Evolutionary conservation across 2,329 filamentous ascomycete genomes (phyloP).

Genomic region (Penicillium oxalicum): DNA sequence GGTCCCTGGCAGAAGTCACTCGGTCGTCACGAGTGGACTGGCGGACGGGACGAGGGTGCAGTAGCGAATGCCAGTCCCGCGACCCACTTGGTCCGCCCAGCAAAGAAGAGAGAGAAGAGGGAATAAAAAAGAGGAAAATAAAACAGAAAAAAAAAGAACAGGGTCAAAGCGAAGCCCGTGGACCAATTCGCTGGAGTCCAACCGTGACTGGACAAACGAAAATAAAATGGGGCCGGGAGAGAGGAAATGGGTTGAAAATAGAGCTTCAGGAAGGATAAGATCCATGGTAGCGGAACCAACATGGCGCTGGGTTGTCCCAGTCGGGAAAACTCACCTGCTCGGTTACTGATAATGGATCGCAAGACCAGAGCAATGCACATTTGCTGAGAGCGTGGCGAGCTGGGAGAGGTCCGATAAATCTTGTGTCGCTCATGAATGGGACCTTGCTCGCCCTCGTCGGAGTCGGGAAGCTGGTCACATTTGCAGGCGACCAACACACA

Average conservation of each 20-base stretch:
- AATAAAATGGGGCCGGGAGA: not conserved
- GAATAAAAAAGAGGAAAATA: too few species aligned
- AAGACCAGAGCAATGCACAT: conserved; percentile 71
- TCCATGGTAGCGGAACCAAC: too few species aligned
- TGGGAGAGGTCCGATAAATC: conserved; percentile 66
- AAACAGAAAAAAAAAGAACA: not conserved
- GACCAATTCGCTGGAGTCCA: not conserved
- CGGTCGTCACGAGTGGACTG: too few species aligned
- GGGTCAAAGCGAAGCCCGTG: conserved; percentile 15
- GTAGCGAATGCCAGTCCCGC: conserved; percentile 27
- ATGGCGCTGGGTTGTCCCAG: too few species aligned
- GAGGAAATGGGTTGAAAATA: not conserved
- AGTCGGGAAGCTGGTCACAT: conserved; percentile 69
- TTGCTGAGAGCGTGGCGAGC: conserved; percentile 65
- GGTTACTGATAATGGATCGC: conserved; percentile 60
- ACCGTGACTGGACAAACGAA: not conserved
- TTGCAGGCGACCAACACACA: conserved; percentile 82
- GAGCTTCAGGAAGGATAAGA: not conserved
- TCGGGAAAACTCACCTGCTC: conserved; percentile 56
- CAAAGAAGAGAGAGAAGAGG: too few species aligned
- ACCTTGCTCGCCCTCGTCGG: conserved; percentile 64
- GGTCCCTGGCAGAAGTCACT: conserved; percentile 2
- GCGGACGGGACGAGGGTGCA: conserved; percentile 7
- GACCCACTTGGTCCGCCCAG: conserved; percentile 21
- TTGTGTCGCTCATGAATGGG: conserved; percentile 64